Conservation (phyloP, 305 asterid genomes). For the Withania somnifera region DNA sequence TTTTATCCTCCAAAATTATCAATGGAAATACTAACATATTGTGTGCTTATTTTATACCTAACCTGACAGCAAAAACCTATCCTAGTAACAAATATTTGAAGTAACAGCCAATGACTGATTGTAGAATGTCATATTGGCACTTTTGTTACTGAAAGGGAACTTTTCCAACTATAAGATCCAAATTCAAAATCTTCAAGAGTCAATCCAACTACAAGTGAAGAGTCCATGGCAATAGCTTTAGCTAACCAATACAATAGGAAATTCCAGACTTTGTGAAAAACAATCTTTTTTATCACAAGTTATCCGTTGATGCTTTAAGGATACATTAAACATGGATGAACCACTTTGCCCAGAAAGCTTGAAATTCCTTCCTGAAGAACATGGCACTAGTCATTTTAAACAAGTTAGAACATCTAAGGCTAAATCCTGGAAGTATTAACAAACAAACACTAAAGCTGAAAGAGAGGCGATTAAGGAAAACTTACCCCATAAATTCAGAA, state of each 20-base stretch:
- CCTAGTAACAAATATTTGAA: not conserved
- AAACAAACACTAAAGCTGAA: not conserved
- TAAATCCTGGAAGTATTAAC: not conserved
- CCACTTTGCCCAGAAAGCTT: not conserved
- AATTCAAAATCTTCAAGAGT: not conserved
- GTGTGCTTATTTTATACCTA: not conserved
- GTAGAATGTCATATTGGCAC: not conserved
- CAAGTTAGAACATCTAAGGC: not conserved
- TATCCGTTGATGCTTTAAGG: not conserved
- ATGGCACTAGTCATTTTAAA: not conserved
- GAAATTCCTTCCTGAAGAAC: not conserved
- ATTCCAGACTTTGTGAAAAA: not conserved
- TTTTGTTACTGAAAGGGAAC: not conserved
- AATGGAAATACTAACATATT: not conserved
- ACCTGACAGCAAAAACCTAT: not conserved
- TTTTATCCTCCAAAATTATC: not conserved
- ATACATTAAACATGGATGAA: not conserved
- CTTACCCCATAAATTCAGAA: slow-evolving; percentile 6
- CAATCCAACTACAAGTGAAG: not conserved
- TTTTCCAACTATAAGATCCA: not conserved
- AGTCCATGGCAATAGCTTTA: not conserved
- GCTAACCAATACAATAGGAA: no score
- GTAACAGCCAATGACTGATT: no score
- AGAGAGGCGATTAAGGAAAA: not conserved
- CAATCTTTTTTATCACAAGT: not conserved